These are phyloP conservation scores for Wickerhamomyces pijperi DNA, from an alignment of 805 yeast species.

Conservation along the genomic window DNA sequence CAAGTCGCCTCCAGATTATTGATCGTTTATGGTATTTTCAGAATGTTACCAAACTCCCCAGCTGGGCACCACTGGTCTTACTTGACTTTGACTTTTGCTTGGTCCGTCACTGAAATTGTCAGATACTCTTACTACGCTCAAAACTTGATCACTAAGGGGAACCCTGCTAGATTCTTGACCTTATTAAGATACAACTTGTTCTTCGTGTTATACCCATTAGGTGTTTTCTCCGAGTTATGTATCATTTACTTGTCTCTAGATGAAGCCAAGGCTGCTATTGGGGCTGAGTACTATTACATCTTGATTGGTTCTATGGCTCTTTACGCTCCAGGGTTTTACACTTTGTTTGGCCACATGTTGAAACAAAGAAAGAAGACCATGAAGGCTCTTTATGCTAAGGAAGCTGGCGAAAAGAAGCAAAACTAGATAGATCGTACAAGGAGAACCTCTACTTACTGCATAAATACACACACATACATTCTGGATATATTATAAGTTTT, in stretches of 20 bases:
- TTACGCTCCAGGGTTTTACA: conserved; percentile 82
- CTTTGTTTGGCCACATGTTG: conserved; percentile 79
- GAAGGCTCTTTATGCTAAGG: conserved; percentile 24
- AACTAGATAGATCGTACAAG: too few species aligned
- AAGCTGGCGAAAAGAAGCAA: conserved; percentile 2
- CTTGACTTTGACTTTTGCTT: conserved; percentile 60
- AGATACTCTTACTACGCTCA: conserved; percentile 83
- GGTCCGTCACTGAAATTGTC: conserved; percentile 92
- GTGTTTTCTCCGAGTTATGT: conserved; percentile 76
- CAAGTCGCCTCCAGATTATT: conserved; percentile 82
- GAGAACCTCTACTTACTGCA: too few species aligned
- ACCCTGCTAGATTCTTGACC: conserved; percentile 48
- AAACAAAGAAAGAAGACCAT: conserved; percentile 74
- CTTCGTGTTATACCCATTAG: conserved; percentile 76
- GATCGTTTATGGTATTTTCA: conserved; percentile 74
- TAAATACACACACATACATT: too few species aligned
- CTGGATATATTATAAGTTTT: too few species aligned
- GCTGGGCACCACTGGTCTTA: conserved; percentile 52
- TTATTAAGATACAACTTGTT: conserved; percentile 79
- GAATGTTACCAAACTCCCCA: conserved; percentile 60
- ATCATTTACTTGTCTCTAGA: conserved; percentile 61
- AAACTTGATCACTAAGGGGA: conserved; percentile 36
- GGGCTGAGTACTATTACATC: conserved; percentile 39
- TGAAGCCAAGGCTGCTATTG: conserved; percentile 47
- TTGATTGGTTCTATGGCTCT: conserved; percentile 47